Conservation (phyloP, 192 early-diverging fungal species). For the Linnemannia schmuckeri region DNA sequence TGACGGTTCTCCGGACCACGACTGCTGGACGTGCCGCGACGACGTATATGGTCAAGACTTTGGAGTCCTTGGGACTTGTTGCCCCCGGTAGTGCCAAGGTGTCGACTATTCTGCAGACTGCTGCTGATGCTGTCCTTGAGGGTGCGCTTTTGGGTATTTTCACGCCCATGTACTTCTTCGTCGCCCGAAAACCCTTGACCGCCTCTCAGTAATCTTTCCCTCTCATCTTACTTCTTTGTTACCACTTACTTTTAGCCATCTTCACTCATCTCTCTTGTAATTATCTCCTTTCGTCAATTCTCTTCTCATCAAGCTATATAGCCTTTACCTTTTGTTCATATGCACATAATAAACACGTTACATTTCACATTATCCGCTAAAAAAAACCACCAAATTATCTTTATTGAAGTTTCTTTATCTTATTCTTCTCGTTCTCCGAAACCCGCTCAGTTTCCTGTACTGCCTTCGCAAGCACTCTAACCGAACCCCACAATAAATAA, state of each 20-base stretch:
- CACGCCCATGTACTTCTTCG: conserved; percentile 96
- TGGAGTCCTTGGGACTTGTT: conserved; percentile 88
- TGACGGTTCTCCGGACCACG: conserved; percentile 64
- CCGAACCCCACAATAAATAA: conserved; percentile 49
- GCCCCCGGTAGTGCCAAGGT: conserved; percentile 90
- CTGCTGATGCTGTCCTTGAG: conserved; percentile 84
- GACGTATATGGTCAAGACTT: conserved; percentile 76
- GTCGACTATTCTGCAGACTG: conserved; percentile 83
- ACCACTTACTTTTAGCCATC: neutral
- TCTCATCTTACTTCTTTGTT: neutral
- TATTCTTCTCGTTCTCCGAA: neutral
- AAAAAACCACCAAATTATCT: neutral
- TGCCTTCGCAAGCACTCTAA: neutral
- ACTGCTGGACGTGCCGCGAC: conserved; percentile 79
- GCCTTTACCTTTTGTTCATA: neutral
- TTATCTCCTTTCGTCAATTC: neutral
- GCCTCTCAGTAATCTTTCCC: neutral
- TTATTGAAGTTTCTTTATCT: neutral
- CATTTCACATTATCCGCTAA: neutral
- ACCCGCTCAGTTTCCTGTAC: neutral
- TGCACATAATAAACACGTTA: neutral
- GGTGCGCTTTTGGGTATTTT: conserved; percentile 87
- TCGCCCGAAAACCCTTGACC: conserved; percentile 74
- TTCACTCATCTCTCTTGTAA: too few species aligned
- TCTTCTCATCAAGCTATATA: neutral